Percentiles rank a stretch among this genome's conserved stretches.
phyloP scores from a whole-genome alignment of 1,284 basidiomycete genomes.

The Apiotrichum gamsii region DNA sequence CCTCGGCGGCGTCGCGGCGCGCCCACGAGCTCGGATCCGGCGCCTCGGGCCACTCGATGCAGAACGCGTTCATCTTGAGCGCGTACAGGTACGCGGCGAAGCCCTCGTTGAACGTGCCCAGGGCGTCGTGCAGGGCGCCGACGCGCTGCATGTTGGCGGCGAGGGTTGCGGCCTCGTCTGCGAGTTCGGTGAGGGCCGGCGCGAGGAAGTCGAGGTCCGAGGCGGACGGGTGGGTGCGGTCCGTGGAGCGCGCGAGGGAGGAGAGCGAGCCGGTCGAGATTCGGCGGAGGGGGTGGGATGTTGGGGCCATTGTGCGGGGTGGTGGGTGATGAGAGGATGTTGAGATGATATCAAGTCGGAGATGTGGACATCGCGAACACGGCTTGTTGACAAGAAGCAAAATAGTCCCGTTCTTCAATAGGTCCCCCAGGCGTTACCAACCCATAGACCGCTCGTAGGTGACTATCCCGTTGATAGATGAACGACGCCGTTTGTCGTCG shows the following conservation, averaged over 20 bases:
- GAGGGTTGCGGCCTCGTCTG: slow-evolving; percentile 77
- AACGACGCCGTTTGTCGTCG: no score
- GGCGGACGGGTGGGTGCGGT: slow-evolving; percentile 57
- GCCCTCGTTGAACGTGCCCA: slow-evolving; percentile 83
- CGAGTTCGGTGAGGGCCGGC: slow-evolving; percentile 73
- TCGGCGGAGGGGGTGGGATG: slow-evolving; percentile 63
- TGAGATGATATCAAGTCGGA: no score
- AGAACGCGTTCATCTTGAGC: slow-evolving; percentile 90
- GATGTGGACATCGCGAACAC: no score
- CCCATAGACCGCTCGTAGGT: no score
- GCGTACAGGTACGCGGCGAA: slow-evolving; percentile 88
- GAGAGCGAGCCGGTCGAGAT: slow-evolving; percentile 87
- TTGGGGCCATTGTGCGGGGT: slow-evolving; percentile 3
- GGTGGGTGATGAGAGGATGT: not conserved
- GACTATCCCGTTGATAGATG: no score
- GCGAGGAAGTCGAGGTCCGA: slow-evolving; percentile 80
- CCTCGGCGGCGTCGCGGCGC: slow-evolving; percentile 40
- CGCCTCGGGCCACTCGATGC: slow-evolving; percentile 72
- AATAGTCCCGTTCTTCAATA: no score
- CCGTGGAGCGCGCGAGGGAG: slow-evolving; percentile 66
- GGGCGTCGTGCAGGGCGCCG: slow-evolving; percentile 63
- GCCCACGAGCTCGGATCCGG: slow-evolving; percentile 50
- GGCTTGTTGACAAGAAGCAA: no score
- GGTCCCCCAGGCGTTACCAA: no score
- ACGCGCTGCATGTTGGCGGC: slow-evolving; percentile 69